Evolutionary conservation across 2,329 filamentous ascomycete species (phyloP).

Genomic region (Ambrosiella beaveri): DNA sequence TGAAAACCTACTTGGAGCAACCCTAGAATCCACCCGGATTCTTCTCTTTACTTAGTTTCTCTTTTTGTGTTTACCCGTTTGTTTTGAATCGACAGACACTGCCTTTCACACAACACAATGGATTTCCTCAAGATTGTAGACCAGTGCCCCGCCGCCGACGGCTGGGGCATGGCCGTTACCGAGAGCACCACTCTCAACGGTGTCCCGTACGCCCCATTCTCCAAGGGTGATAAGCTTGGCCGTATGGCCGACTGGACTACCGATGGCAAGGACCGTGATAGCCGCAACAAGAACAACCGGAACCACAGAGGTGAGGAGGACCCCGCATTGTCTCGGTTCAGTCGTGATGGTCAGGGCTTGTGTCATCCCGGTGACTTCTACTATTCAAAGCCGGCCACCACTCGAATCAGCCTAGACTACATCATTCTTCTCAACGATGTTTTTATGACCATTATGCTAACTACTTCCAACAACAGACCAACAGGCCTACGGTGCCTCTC

Average conservation of each 20-base stretch:
- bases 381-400: too few relatives aligned
- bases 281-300: constrained; percentile 63
- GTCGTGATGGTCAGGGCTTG: not conserved
- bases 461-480: constrained; percentile 45
- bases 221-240: constrained; percentile 94
- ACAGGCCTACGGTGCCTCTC: constrained; percentile 87
- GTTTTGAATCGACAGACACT: not conserved
- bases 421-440: constrained; percentile 6
- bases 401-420: too few relatives aligned
- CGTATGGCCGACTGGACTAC: constrained; percentile 98
- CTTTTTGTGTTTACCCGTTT: not conserved
- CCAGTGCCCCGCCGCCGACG: constrained; percentile 54
- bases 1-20: not conserved
- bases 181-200: constrained; percentile 80
- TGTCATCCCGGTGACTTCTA: not conserved
- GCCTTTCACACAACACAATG: constrained; percentile 4
- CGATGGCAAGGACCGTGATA: constrained; percentile 71
- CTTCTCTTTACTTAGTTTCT: not conserved
- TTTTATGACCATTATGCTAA: constrained; percentile 13
- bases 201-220: constrained; percentile 94
- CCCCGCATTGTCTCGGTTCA: not conserved
- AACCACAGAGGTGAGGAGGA: constrained; percentile 67
- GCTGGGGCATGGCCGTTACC: constrained; percentile 76
- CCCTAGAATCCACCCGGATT: not conserved
- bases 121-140: constrained; percentile 47